phyloP scores from a whole-genome alignment of 768 basidiomycete species.

The Strobilomyces dryophilus region DNA sequence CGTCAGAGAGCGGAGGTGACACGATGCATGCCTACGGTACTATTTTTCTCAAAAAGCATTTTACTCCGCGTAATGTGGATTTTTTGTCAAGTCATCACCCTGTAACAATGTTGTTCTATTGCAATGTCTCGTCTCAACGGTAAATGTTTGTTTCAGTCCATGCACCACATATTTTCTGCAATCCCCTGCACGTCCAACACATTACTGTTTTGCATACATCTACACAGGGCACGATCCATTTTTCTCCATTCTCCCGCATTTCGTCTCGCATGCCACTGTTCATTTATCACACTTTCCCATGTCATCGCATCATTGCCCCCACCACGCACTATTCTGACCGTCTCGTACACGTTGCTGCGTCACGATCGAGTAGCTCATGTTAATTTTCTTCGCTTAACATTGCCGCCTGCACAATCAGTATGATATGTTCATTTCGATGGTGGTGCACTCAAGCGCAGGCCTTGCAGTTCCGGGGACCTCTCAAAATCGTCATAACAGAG shows the following conservation, averaged over 20 bases:
- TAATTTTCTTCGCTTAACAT: slow-evolving; percentile 15
- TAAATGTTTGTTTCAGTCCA: slow-evolving; percentile 16
- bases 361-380: slow-evolving; percentile 10
- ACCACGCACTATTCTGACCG: slow-evolving; percentile 3
- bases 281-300: slow-evolving; percentile 15
- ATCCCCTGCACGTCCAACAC: slow-evolving; percentile 22
- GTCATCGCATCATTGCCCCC: slow-evolving; percentile 18
- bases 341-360: slow-evolving; percentile 13
- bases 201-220: slow-evolving; percentile 16
- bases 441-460: neutral
- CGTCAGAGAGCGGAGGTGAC: slow-evolving; percentile 32
- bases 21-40: neutral
- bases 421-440: slow-evolving; percentile 13
- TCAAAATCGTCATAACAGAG: neutral
- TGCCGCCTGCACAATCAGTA: slow-evolving; percentile 14
- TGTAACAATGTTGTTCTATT: slow-evolving; percentile 8
- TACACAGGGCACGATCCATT: slow-evolving; percentile 12
- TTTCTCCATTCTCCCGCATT: slow-evolving; percentile 8
- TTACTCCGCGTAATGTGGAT: slow-evolving; percentile 11
- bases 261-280: slow-evolving; percentile 21
- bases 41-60: slow-evolving; percentile 18
- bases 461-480: neutral
- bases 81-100: slow-evolving; percentile 10
- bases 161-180: slow-evolving; percentile 21
- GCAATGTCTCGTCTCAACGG: slow-evolving; percentile 16